Evolutionary conservation across 225 moss, liverwort and hornwort genomes (phyloP).

Genomic region (Sphagnum contortum): DNA sequence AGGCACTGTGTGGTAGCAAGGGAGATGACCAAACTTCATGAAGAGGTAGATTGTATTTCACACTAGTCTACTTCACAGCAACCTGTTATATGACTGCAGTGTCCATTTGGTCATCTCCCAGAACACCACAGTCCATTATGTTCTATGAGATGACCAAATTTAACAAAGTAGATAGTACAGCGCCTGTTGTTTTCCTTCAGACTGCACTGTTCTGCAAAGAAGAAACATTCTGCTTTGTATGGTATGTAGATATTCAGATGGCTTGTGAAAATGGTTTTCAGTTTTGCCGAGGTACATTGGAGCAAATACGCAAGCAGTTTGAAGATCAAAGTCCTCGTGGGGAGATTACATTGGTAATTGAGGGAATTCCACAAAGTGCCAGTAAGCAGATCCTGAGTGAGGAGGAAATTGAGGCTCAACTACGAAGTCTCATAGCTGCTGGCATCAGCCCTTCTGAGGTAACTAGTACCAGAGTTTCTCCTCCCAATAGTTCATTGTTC

Average conservation of each 20-base stretch:
- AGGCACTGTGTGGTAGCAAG: slow-evolving; percentile 93
- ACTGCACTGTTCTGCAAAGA: not conserved
- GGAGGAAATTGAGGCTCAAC: slow-evolving; percentile 61
- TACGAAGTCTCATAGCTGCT: slow-evolving; percentile 51
- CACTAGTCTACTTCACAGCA: slow-evolving; percentile 1
- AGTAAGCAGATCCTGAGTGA: slow-evolving; percentile 42
- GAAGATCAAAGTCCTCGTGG: slow-evolving; percentile 60
- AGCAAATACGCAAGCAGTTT: slow-evolving; percentile 63
- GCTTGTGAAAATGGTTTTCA: slow-evolving; percentile 9
- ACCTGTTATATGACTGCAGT: not conserved
- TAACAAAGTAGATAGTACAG: not conserved
- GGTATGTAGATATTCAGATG: not conserved
- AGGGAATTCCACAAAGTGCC: slow-evolving; percentile 46
- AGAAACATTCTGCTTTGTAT: not conserved
- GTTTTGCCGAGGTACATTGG: slow-evolving; percentile 91
- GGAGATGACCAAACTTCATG: slow-evolving; percentile 96
- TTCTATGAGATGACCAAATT: not conserved
- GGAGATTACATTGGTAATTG: slow-evolving; percentile 77
- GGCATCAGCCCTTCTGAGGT: slow-evolving; percentile 87
- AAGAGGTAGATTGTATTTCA: slow-evolving; percentile 49
- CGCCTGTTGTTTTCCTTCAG: too few relatives aligned
- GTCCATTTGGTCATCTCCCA: not conserved
- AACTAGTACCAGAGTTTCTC: slow-evolving; percentile 1
- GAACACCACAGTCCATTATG: not conserved
- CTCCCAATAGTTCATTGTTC: not conserved